phyloP scores from a whole-genome alignment of 1,284 basidiomycete genomes.

The Cryptococcus sp. region DNA sequence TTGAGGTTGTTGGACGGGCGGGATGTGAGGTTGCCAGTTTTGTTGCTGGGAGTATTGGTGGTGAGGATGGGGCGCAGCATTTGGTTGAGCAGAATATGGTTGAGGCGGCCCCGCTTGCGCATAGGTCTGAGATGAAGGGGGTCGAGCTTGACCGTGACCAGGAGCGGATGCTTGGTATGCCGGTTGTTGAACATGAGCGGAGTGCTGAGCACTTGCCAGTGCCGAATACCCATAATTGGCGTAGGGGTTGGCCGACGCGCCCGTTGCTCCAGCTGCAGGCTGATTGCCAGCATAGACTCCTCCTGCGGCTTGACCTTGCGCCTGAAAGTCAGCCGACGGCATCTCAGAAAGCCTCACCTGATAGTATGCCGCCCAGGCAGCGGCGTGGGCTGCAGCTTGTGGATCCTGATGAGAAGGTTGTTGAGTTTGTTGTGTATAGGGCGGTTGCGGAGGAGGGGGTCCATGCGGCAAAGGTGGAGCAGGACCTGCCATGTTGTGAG shows the following conservation, averaged over 20 bases:
- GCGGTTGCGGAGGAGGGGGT: slow-evolving; percentile 50
- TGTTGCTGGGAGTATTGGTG: slow-evolving; percentile 7
- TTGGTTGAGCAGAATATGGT: neutral
- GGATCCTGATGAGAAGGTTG: slow-evolving; percentile 11
- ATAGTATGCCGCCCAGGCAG: slow-evolving; percentile 46
- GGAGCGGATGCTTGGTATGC: too few species aligned
- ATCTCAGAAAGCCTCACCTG: slow-evolving; percentile 18
- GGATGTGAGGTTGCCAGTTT: too few species aligned
- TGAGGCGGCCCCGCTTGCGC: slow-evolving; percentile 4
- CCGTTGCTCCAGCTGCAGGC: slow-evolving; percentile 10
- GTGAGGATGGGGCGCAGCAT: neutral
- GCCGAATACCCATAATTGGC: slow-evolving; percentile 46
- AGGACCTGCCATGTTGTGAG: too few species aligned
- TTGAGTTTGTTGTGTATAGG: slow-evolving; percentile 39
- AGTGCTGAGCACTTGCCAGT: slow-evolving; percentile 18
- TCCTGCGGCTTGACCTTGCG: slow-evolving; percentile 22
- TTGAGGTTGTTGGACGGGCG: slow-evolving; percentile 16
- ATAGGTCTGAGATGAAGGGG: slow-evolving; percentile 2
- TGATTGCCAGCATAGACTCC: slow-evolving; percentile 13
- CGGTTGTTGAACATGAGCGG: neutral
- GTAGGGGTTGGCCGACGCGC: slow-evolving; percentile 29
- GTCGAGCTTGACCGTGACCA: neutral
- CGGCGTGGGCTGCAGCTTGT: slow-evolving; percentile 31
- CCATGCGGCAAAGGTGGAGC: too few species aligned
- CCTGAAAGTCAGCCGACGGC: slow-evolving; percentile 17